phyloP scores from a whole-genome alignment of 768 basidiomycete genomes.

The Ramaria sp. region DNA sequence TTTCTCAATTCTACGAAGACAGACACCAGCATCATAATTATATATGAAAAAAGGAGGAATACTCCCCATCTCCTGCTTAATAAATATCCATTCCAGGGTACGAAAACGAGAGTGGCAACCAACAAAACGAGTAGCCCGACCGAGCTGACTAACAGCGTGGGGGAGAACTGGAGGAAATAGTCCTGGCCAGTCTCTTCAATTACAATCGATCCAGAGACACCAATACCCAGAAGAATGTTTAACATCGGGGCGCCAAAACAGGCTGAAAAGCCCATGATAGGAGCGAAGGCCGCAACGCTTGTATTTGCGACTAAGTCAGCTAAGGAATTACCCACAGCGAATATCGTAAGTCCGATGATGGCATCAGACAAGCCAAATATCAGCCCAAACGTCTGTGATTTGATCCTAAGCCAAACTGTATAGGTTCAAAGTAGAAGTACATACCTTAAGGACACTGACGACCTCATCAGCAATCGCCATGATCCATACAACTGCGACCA shows the following conservation, averaged over 20 bases:
- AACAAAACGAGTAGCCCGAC: constrained; percentile 74
- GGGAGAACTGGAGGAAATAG: constrained; percentile 67
- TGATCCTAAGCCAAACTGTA: neutral
- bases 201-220: constrained; percentile 83
- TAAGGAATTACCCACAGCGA: constrained; percentile 91
- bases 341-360: constrained; percentile 93
- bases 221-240: constrained; percentile 84
- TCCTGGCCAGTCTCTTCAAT: constrained; percentile 44
- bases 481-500: constrained; percentile 91
- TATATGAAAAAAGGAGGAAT: constrained; percentile 64
- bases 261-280: constrained; percentile 90
- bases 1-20: constrained; percentile 61
- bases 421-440: constrained; percentile 12
- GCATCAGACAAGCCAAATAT: constrained; percentile 95
- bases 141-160: constrained; percentile 75
- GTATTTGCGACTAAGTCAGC: constrained; percentile 97
- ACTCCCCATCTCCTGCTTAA: constrained; percentile 77
- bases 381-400: constrained; percentile 76
- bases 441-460: constrained; percentile 77
- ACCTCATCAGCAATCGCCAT: constrained; percentile 98
- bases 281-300: constrained; percentile 88
- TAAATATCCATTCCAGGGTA: constrained; percentile 76
- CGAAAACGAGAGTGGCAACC: constrained; percentile 63
- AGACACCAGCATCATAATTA: constrained; percentile 66
- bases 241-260: constrained; percentile 93